Evolutionary conservation across 2,329 filamentous ascomycete genomes (phyloP).

Genomic region (Grosmannia clavigera): DNA sequence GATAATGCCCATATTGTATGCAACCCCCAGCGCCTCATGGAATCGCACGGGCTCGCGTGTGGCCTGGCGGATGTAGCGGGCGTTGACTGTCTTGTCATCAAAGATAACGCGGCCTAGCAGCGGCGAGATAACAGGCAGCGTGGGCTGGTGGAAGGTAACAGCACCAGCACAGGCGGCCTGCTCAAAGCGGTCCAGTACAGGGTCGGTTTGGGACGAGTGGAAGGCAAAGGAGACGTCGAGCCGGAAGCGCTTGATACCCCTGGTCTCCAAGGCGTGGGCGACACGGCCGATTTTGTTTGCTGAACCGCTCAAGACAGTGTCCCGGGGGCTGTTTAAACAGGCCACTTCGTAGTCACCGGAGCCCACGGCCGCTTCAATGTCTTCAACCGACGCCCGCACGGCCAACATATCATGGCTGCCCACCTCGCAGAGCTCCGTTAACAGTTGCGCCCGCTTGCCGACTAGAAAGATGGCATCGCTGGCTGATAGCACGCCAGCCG

Average conservation of each 20-base stretch:
- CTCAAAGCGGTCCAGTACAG: not conserved
- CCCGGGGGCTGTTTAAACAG: constrained; percentile 52
- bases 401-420: constrained; percentile 23
- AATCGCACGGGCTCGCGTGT: not conserved
- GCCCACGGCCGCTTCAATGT: constrained; percentile 14
- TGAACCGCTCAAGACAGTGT: constrained; percentile 46
- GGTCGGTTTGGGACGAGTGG: not conserved
- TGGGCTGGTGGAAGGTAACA: not conserved
- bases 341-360: constrained; percentile 26
- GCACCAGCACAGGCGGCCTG: not conserved
- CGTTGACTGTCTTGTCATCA: not conserved
- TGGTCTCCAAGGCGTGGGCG: not conserved
- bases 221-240: not conserved
- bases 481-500: constrained; percentile 49
- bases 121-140: not conserved
- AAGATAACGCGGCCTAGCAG: not conserved
- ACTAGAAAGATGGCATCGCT: constrained; percentile 51
- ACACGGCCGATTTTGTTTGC: too few species aligned
- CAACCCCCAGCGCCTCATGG: not conserved
- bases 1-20: not conserved
- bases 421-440: constrained; percentile 39
- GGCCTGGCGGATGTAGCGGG: not conserved
- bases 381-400: constrained; percentile 9
- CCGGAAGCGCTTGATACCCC: too few species aligned
- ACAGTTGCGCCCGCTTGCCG: constrained; percentile 42